Percentiles rank a stretch among this genome's conserved stretches.
phyloP scores from a whole-genome alignment of 306 rosid genomes.

The Neltuma alba region DNA sequence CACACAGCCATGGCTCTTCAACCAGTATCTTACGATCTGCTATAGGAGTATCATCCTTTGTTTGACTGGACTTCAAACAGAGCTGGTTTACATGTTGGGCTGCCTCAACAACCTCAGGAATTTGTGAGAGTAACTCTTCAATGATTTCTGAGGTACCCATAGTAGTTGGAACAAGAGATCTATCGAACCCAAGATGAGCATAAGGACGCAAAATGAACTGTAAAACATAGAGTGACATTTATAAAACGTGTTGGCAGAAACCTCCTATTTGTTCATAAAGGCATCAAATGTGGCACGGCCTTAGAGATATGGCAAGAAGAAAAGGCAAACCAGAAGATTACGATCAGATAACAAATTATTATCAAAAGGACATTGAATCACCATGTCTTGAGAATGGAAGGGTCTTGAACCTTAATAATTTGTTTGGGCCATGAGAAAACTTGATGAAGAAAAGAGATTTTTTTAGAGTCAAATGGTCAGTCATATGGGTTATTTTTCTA shows the following conservation, averaged over 20 bases:
- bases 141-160: slow-evolving; percentile 57
- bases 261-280: slow-evolving; percentile 1
- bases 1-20: slow-evolving; percentile 86
- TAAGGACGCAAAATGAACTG: slow-evolving; percentile 92
- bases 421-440: neutral
- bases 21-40: slow-evolving; percentile 43
- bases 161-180: slow-evolving; percentile 66
- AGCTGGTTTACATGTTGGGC: slow-evolving; percentile 66
- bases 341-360: neutral
- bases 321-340: slow-evolving; percentile 7
- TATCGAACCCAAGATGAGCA: slow-evolving; percentile 79
- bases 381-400: neutral
- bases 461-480: neutral
- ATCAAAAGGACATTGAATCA: neutral
- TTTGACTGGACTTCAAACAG: slow-evolving; percentile 50
- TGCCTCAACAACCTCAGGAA: slow-evolving; percentile 83
- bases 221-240: slow-evolving; percentile 31
- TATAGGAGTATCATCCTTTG: slow-evolving; percentile 41
- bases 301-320: neutral
- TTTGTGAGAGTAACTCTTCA: slow-evolving; percentile 65
- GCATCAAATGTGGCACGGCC: slow-evolving; percentile 5
- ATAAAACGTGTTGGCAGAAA: slow-evolving; percentile 20
- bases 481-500: neutral
- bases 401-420: neutral
- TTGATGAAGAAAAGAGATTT: neutral